A percentile compares a stretch with the other conserved stretches of the same genome.
phyloP scores from a whole-genome alignment of 495 filamentous ascomycete species.

The Aspergillus steynii region DNA sequence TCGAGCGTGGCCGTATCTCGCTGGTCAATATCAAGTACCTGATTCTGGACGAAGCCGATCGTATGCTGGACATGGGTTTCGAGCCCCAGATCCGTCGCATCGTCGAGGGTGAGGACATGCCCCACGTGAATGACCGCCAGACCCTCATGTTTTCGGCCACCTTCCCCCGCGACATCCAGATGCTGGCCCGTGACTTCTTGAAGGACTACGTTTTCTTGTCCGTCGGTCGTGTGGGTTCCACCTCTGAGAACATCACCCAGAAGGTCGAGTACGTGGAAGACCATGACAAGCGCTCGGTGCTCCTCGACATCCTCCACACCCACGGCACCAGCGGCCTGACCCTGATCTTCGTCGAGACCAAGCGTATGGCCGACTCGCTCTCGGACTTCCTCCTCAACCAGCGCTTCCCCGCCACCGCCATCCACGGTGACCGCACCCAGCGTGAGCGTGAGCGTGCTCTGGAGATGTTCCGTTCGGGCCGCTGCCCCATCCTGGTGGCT shows the following conservation, averaged over 20 bases:
- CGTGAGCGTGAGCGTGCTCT: conserved; percentile 97
- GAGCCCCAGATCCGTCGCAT: conserved; percentile 99
- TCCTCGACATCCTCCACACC: conserved; percentile 95
- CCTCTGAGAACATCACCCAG: conserved; percentile 98
- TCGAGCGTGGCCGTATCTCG: conserved; percentile 97
- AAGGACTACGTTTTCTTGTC: conserved; percentile 99
- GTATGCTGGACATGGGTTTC: conserved; percentile 99
- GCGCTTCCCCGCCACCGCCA: conserved; percentile 96
- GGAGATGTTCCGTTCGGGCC: conserved; percentile 93
- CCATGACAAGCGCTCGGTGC: conserved; percentile 92
- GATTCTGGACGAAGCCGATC: conserved; percentile 98
- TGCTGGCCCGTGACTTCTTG: conserved; percentile 96
- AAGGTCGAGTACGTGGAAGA: conserved; percentile 99
- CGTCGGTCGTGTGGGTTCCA: conserved; percentile 98
- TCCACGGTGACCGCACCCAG: conserved; percentile 97
- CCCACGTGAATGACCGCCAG: conserved; percentile 77
- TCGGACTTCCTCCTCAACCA: conserved; percentile 98
- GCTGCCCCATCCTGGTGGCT: conserved; percentile 93
- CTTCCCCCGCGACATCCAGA: conserved; percentile 98
- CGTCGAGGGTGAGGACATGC: conserved; percentile 98
- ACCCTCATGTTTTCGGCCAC: conserved; percentile 99
- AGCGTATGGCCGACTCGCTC: conserved; percentile 97
- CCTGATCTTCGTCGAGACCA: conserved; percentile 98
- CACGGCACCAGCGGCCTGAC: conserved; percentile 83
- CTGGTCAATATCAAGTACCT: conserved; percentile 97